Percentiles rank a stretch among this genome's conserved stretches.
Evolutionary conservation across 768 basidiomycete genomes (phyloP).

Genomic region (Kondoa malvinella): DNA sequence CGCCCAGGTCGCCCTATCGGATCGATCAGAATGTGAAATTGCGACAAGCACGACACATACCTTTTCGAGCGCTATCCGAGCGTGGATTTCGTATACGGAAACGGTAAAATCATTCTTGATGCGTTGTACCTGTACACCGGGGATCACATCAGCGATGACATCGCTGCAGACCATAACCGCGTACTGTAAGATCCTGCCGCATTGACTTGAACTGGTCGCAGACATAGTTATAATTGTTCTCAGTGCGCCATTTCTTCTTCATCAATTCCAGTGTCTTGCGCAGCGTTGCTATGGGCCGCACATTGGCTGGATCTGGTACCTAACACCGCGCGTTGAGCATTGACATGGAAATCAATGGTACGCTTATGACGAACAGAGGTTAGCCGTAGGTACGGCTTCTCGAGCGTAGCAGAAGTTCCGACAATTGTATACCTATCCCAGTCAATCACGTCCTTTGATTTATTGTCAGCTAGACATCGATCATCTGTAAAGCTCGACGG

Average conservation of each 20-base stretch:
- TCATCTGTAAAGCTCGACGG: conserved; percentile 6
- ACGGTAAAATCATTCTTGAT: conserved; percentile 98
- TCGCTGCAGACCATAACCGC: not conserved
- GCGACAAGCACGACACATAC: conserved; percentile 37
- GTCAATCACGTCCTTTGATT: conserved; percentile 67
- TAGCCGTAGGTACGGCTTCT: conserved; percentile 88
- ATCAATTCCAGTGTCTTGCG: conserved; percentile 69
- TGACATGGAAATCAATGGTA: too few species aligned
- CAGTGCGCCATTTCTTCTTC: conserved; percentile 72
- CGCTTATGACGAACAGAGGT: conserved; percentile 58
- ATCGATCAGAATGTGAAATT: conserved; percentile 7
- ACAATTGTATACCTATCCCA: conserved; percentile 96
- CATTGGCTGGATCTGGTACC: conserved; percentile 89
- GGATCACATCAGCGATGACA: not conserved
- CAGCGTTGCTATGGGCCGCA: conserved; percentile 70
- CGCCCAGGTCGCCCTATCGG: conserved; percentile 78
- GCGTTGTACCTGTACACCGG: conserved; percentile 61
- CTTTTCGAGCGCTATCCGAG: conserved; percentile 83
- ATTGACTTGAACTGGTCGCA: conserved; percentile 97
- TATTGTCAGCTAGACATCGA: not conserved
- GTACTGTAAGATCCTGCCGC: conserved; percentile 87
- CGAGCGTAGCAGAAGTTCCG: conserved; percentile 69
- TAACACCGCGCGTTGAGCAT: too few species aligned
- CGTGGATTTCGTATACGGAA: conserved; percentile 93
- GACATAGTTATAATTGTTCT: conserved; percentile 66